Conservation (phyloP, 805 yeast genomes). For the Kuraishia molischiana region DNA sequence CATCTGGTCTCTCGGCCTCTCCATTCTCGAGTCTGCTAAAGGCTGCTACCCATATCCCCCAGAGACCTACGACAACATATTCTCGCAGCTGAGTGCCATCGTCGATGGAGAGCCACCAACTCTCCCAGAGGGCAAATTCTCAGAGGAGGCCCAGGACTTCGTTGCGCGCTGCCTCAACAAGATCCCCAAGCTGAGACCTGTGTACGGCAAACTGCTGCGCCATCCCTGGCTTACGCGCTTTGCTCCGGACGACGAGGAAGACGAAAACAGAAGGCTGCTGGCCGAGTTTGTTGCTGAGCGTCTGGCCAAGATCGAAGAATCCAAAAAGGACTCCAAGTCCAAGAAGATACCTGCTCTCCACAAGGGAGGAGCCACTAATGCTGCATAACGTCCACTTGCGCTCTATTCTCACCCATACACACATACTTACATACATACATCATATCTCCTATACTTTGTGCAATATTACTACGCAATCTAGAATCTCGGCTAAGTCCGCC, state of each 20-base stretch:
- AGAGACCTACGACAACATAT: slow-evolving; percentile 82
- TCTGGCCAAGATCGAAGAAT: slow-evolving; percentile 17
- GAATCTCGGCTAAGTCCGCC: too few relatives aligned
- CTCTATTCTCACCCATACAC: too few relatives aligned
- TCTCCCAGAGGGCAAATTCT: slow-evolving; percentile 51
- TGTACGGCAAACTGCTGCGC: slow-evolving; percentile 60
- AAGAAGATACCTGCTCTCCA: slow-evolving; percentile 14
- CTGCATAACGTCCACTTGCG: too few relatives aligned
- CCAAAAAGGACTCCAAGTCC: slow-evolving; percentile 5
- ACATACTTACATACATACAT: too few relatives aligned
- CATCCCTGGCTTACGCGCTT: slow-evolving; percentile 77
- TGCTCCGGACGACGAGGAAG: slow-evolving; percentile 21
- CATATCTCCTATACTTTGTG: too few relatives aligned
- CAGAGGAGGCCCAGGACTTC: slow-evolving; percentile 74
- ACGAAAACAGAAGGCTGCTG: slow-evolving; percentile 13
- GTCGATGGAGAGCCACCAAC: slow-evolving; percentile 94
- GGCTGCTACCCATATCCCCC: slow-evolving; percentile 97
- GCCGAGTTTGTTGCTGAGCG: slow-evolving; percentile 23
- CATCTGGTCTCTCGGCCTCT: slow-evolving; percentile 89
- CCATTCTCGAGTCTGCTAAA: slow-evolving; percentile 77
- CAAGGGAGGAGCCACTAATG: slow-evolving; percentile 5
- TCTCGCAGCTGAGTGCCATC: slow-evolving; percentile 89
- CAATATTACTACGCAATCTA: too few relatives aligned
- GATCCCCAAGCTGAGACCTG: slow-evolving; percentile 72
- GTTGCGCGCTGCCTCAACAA: slow-evolving; percentile 72